A percentile compares a stretch with the other conserved stretches of the same genome.
phyloP scores from a whole-genome alignment of 2,329 filamentous ascomycete genomes.

The Nothopassalora personata region DNA sequence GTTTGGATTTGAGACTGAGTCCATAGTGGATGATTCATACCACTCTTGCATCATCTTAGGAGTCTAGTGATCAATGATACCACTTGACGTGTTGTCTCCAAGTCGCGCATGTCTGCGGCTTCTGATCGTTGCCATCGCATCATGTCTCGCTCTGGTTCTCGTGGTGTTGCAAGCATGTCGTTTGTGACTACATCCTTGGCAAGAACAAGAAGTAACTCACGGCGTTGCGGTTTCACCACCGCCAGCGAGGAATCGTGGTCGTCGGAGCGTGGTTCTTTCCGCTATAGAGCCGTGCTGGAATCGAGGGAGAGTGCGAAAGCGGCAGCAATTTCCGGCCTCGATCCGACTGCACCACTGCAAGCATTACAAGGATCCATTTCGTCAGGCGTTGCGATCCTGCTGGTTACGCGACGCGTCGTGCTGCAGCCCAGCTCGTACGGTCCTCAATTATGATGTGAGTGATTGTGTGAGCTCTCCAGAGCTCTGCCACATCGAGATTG shows the following conservation, averaged over 20 bases:
- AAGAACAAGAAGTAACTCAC: not conserved
- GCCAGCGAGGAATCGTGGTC: not conserved
- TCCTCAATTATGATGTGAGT: too few relatives aligned
- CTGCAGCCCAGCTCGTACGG: not conserved
- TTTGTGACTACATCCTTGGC: not conserved
- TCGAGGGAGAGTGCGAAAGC: not conserved
- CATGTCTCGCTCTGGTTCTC: not conserved
- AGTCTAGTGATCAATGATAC: not conserved
- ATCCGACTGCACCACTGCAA: not conserved
- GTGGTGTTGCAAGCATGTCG: not conserved
- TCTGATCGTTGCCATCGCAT: not conserved
- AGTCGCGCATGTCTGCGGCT: not conserved
- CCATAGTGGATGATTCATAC: not conserved
- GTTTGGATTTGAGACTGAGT: not conserved
- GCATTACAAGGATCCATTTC: not conserved
- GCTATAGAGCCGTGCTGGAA: not conserved
- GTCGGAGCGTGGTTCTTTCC: not conserved
- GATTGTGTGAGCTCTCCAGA: not conserved
- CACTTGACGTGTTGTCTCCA: not conserved
- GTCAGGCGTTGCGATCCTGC: not conserved
- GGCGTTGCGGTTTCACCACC: not conserved
- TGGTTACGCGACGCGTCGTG: not conserved
- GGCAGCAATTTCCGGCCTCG: conserved; percentile 1
- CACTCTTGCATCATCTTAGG: not conserved
- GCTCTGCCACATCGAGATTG: not conserved